These are phyloP conservation scores for Aspergillus heteromorphus DNA, from an alignment of 495 filamentous ascomycete genomes.

Conservation along the genomic window DNA sequence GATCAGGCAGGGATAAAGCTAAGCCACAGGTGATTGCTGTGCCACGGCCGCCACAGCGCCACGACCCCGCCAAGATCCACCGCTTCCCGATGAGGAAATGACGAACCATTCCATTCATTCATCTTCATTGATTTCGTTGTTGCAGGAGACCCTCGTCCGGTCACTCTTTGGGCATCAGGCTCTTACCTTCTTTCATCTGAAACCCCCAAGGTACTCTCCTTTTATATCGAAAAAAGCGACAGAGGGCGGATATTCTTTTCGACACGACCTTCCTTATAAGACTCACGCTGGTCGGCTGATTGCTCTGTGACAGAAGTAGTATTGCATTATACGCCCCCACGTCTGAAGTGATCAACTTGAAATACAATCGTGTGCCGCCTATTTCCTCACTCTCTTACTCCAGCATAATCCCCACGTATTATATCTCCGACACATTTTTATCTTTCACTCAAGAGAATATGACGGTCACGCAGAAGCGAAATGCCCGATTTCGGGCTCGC, in stretches of 20 bases:
- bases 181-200: background rate
- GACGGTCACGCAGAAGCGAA: background rate
- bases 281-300: background rate
- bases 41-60: background rate
- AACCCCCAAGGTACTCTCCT: background rate
- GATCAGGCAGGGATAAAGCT: background rate
- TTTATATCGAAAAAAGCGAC: no score
- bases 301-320: background rate
- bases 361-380: no score
- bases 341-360: no score
- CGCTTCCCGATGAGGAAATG: background rate
- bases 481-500: background rate
- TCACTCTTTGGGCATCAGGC: background rate
- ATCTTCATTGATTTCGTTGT: background rate
- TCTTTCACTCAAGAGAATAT: no score
- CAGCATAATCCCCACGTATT: no score
- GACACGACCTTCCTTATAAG: no score
- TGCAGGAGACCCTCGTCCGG: background rate
- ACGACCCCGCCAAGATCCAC: background rate
- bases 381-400: no score
- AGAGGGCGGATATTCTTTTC: no score
- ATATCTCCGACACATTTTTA: no score
- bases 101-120: background rate
- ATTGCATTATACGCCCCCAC: background rate
- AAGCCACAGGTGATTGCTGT: background rate